phyloP scores from a whole-genome alignment of 768 basidiomycete genomes.

The Naganishia vaughanmartiniae region DNA sequence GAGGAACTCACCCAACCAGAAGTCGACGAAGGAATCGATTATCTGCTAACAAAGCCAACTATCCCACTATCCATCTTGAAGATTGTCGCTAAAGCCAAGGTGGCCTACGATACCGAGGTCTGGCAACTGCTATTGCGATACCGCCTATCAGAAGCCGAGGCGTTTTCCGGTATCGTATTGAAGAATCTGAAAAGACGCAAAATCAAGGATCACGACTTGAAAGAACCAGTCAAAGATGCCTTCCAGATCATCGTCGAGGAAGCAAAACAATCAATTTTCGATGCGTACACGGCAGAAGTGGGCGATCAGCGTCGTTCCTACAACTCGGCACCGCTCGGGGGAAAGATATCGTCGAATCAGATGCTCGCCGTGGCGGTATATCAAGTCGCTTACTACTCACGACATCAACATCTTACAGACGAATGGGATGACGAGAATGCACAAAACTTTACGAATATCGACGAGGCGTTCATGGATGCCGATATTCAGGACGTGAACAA shows the following conservation, averaged over 20 bases:
- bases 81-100: slow-evolving; percentile 43
- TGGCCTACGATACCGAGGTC: slow-evolving; percentile 40
- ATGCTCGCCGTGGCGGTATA: slow-evolving; percentile 35
- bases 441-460: slow-evolving; percentile 11
- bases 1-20: slow-evolving; percentile 16
- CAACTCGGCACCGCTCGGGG: slow-evolving; percentile 10
- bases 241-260: slow-evolving; percentile 40
- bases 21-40: slow-evolving; percentile 10
- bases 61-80: slow-evolving; percentile 36
- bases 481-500: slow-evolving; percentile 19
- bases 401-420: slow-evolving; percentile 16
- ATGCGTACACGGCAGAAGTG: neutral
- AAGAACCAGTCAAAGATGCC: slow-evolving; percentile 44
- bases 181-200: slow-evolving; percentile 30
- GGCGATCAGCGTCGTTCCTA: slow-evolving; percentile 10
- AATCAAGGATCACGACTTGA: slow-evolving; percentile 35
- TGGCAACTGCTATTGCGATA: slow-evolving; percentile 45
- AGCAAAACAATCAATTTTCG: slow-evolving; percentile 7
- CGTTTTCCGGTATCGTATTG: slow-evolving; percentile 31
- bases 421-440: slow-evolving; percentile 14
- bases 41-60: slow-evolving; percentile 5
- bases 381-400: slow-evolving; percentile 31
- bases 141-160: slow-evolving; percentile 32
- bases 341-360: slow-evolving; percentile 26
- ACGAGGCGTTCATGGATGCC: slow-evolving; percentile 15